phyloP scores from a whole-genome alignment of 305 asterid species.

The Fraxinus latifolia region DNA sequence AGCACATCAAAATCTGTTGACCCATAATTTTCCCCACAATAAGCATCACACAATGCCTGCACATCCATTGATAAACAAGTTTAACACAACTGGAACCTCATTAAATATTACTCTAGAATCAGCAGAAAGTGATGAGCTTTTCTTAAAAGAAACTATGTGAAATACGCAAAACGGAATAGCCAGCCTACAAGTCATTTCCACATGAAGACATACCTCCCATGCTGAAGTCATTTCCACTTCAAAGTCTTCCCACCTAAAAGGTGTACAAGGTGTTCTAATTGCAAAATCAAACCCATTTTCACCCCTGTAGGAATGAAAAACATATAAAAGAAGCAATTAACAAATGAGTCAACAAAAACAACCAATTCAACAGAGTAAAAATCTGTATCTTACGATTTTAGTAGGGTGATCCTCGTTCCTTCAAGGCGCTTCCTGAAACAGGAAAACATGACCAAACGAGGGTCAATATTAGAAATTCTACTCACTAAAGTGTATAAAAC shows the following conservation, averaged over 20 bases:
- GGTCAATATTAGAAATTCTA: slow-evolving; percentile 15
- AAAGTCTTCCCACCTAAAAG: slow-evolving; percentile 91
- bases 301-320: slow-evolving; percentile 45
- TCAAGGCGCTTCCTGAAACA: slow-evolving; percentile 83
- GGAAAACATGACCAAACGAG: slow-evolving; percentile 23
- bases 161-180: background rate
- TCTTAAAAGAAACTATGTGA: background rate
- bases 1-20: slow-evolving; percentile 79
- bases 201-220: slow-evolving; percentile 72
- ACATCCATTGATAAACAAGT: slow-evolving; percentile 25
- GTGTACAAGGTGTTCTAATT: slow-evolving; percentile 72
- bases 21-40: slow-evolving; percentile 82
- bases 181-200: background rate
- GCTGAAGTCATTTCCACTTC: slow-evolving; percentile 90
- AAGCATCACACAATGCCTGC: slow-evolving; percentile 90
- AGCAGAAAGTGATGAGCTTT: background rate
- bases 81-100: slow-evolving; percentile 1
- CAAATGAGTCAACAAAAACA: background rate
- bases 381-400: slow-evolving; percentile 49
- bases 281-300: slow-evolving; percentile 73
- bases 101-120: background rate
- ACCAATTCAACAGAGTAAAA: slow-evolving; percentile 16
- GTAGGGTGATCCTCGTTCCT: slow-evolving; percentile 83
- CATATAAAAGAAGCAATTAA: slow-evolving; percentile 14
- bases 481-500: slow-evolving; percentile 3